These are phyloP conservation scores for Plasmodium reichenowi DNA, from an alignment of 169 alveolate species.

Conservation along the genomic window DNA sequence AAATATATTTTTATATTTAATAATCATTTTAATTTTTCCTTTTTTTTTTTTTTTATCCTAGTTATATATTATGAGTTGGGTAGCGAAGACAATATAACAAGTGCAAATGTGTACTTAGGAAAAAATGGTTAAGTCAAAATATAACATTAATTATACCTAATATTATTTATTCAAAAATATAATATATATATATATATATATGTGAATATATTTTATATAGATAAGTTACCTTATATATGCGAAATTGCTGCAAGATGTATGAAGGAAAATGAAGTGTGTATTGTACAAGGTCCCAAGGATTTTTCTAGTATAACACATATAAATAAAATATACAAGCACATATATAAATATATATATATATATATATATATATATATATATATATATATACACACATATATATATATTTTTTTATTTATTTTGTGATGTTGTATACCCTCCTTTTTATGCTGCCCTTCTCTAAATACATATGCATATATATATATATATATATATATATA, in stretches of 20 bases:
- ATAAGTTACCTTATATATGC: slow-evolving; percentile 62
- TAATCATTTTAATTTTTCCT: too few species aligned
- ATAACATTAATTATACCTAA: too few species aligned
- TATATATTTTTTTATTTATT: too few species aligned
- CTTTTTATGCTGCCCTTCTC: too few species aligned
- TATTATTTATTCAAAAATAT: background rate
- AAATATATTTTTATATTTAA: too few species aligned
- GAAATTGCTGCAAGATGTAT: slow-evolving; percentile 70
- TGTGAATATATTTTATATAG: background rate
- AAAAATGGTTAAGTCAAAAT: slow-evolving; percentile 35
- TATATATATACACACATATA: background rate
- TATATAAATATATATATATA: background rate
- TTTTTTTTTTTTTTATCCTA: slow-evolving; percentile 4
- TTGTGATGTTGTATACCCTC: background rate
- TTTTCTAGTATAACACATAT: slow-evolving; percentile 35
- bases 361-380: background rate
- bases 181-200: background rate
- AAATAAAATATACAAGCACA: background rate
- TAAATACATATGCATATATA: too few species aligned
- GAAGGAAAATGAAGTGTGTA: slow-evolving; percentile 61
- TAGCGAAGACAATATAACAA: slow-evolving; percentile 36
- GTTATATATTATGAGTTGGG: slow-evolving; percentile 72
- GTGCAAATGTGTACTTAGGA: slow-evolving; percentile 56
- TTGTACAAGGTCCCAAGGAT: slow-evolving; percentile 67
- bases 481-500: too few species aligned